Evolutionary conservation across 78 protist species (phyloP).

Genomic region (Cavenderia fasciculata): DNA sequence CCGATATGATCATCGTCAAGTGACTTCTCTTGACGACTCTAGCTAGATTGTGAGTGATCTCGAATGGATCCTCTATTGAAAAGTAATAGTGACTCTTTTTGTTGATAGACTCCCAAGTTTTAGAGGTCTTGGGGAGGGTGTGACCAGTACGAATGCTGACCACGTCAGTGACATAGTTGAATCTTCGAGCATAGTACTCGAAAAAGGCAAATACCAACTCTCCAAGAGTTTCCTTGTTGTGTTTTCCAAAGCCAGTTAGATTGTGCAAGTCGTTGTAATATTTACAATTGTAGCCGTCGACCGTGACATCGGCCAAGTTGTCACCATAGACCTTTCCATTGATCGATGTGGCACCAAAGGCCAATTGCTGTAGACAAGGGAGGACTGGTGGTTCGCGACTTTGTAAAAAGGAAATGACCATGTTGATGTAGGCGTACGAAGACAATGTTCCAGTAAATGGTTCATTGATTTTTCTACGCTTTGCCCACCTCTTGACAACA

Average conservation of each 20-base stretch:
- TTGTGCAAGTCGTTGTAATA: constrained; percentile 52
- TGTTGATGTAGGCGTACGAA: constrained; percentile 60
- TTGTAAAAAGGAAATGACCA: constrained; percentile 72
- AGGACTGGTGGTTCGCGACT: constrained; percentile 65
- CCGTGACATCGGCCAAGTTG: constrained; percentile 23
- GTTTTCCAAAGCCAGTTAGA: constrained; percentile 45
- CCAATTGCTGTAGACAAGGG: constrained; percentile 68
- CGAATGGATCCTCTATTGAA: constrained; percentile 79
- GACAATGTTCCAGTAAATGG: constrained; percentile 52
- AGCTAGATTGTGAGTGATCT: constrained; percentile 74
- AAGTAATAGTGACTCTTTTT: constrained; percentile 73
- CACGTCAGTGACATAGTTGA: constrained; percentile 44
- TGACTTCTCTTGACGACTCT: constrained; percentile 65
- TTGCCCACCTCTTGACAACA: constrained; percentile 81
- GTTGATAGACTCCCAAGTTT: constrained; percentile 59
- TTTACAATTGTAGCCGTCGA: constrained; percentile 78
- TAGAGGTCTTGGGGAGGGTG: constrained; percentile 21
- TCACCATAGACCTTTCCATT: constrained; percentile 48
- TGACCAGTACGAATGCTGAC: constrained; percentile 54
- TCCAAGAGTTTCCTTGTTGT: constrained; percentile 55
- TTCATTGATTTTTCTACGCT: constrained; percentile 77
- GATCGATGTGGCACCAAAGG: constrained; percentile 5
- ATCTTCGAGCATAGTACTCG: constrained; percentile 44
- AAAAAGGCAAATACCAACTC: constrained; percentile 66
- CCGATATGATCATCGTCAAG: constrained; percentile 48